Percentiles rank a stretch among this genome's conserved stretches.
Conservation (phyloP, 768 basidiomycete species). For the Naematelia encephala region DNA sequence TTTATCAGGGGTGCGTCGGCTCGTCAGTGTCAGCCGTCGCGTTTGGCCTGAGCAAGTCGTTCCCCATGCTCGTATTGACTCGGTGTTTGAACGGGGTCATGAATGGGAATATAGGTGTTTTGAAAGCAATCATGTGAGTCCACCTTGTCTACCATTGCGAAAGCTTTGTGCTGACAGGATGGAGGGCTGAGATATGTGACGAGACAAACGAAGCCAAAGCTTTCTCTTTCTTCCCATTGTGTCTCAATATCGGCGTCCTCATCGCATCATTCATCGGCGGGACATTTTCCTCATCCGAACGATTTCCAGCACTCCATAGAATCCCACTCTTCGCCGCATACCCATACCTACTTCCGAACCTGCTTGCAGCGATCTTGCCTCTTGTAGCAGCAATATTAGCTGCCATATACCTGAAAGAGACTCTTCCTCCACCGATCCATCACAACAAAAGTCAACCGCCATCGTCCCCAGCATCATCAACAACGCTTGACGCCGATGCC, state of each 20-base stretch:
- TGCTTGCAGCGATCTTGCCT: slow-evolving; percentile 32
- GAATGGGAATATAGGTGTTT: slow-evolving; percentile 39
- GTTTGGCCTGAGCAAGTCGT: slow-evolving; percentile 36
- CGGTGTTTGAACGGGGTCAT: slow-evolving; percentile 28
- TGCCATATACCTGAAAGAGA: slow-evolving; percentile 35
- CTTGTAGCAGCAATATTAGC: slow-evolving; percentile 24
- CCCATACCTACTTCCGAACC: slow-evolving; percentile 35
- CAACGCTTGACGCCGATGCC: not conserved
- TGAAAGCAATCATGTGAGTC: slow-evolving; percentile 39
- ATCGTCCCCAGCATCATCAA: not conserved
- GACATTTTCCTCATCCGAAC: slow-evolving; percentile 14
- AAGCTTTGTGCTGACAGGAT: slow-evolving; percentile 5
- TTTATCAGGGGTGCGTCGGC: slow-evolving; percentile 32
- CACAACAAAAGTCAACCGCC: not conserved
- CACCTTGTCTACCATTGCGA: not conserved
- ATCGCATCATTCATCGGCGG: slow-evolving; percentile 39
- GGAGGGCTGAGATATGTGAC: slow-evolving; percentile 36
- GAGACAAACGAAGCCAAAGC: slow-evolving; percentile 38
- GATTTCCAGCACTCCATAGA: slow-evolving; percentile 12
- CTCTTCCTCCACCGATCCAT: slow-evolving; percentile 24
- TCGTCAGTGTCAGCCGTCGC: slow-evolving; percentile 30
- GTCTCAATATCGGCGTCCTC: slow-evolving; percentile 30
- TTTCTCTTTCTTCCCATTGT: slow-evolving; percentile 41
- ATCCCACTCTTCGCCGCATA: slow-evolving; percentile 30
- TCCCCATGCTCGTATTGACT: slow-evolving; percentile 29